phyloP scores from a whole-genome alignment of 495 filamentous ascomycete species.

The Friedmanniomyces endolithicus region DNA sequence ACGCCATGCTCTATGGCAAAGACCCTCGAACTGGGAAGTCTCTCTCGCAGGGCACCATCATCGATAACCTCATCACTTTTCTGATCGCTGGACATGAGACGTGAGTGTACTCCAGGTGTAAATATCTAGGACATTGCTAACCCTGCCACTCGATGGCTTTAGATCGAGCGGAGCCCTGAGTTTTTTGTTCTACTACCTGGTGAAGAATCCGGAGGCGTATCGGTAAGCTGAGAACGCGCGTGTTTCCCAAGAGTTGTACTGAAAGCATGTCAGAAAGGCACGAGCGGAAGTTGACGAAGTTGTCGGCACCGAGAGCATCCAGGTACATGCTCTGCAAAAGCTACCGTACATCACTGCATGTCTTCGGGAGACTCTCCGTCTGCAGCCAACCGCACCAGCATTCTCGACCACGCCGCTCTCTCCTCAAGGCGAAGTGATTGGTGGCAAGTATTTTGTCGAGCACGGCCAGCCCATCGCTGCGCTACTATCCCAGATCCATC shows the following conservation, averaged over 20 bases:
- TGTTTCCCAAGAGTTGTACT: no score
- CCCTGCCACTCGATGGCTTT: constrained; percentile 17
- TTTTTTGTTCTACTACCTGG: constrained; percentile 44
- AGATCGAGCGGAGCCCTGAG: constrained; percentile 21
- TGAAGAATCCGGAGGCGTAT: constrained; percentile 49
- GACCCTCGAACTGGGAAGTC: constrained; percentile 26
- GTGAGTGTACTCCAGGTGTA: not conserved
- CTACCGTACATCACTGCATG: constrained; percentile 52
- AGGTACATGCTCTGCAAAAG: constrained; percentile 53
- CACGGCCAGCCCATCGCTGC: constrained; percentile 49
- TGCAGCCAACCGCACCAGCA: constrained; percentile 50
- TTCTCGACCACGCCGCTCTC: constrained; percentile 42
- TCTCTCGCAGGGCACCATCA: constrained; percentile 22
- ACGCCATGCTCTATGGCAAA: constrained; percentile 23
- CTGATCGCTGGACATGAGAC: constrained; percentile 3
- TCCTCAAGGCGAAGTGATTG: constrained; percentile 37
- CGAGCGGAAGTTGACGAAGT: constrained; percentile 57
- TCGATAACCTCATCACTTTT: constrained; percentile 28
- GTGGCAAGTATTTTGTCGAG: constrained; percentile 55
- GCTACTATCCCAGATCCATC: constrained; percentile 48
- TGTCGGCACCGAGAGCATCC: constrained; percentile 50
- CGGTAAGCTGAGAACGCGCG: constrained; percentile 23
- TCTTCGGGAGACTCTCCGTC: constrained; percentile 58
- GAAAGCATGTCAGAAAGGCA: constrained; percentile 23
- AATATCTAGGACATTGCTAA: constrained; percentile 20